Conservation (phyloP, 805 yeast genomes). For the Ogataea corticis region DNA sequence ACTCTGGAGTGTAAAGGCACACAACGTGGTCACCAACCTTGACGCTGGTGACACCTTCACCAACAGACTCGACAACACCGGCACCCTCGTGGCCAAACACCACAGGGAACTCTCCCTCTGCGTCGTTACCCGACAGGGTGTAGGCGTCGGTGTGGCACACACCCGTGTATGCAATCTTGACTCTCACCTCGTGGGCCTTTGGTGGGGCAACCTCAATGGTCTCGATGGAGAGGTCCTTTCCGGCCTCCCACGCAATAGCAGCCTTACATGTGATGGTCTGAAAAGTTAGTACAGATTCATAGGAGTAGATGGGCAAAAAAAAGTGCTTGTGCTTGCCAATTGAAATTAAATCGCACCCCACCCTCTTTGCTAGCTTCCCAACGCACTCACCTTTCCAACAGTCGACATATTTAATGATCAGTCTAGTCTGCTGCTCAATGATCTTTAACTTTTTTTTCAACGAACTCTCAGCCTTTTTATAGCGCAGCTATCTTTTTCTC, state of each 20-base stretch:
- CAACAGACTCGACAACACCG: conserved; percentile 92
- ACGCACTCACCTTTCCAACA: conserved; percentile 33
- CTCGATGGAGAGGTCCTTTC: conserved; percentile 71
- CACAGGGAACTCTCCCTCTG: conserved; percentile 95
- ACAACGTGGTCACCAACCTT: conserved; percentile 93
- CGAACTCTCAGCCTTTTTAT: conserved; percentile 7
- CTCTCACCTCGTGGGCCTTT: conserved; percentile 95
- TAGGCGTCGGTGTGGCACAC: conserved; percentile 99
- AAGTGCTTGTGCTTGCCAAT: too few species aligned
- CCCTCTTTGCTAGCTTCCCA: too few species aligned
- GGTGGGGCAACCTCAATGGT: conserved; percentile 92
- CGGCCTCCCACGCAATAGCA: conserved; percentile 98
- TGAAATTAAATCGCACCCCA: too few species aligned
- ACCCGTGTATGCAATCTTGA: conserved; percentile 83
- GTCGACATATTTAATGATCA: conserved; percentile 27
- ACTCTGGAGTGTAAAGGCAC: conserved; percentile 95
- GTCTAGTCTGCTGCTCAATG: neutral
- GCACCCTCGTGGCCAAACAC: conserved; percentile 98
- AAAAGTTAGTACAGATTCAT: neutral
- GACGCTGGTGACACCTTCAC: conserved; percentile 89
- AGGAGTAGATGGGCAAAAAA: too few species aligned
- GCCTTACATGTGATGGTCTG: conserved; percentile 78
- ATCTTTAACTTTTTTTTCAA: neutral
- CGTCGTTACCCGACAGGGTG: conserved; percentile 91
- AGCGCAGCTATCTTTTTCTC: neutral